phyloP scores from a whole-genome alignment of 306 rosid species.

The Lathyrus tuberosus region DNA sequence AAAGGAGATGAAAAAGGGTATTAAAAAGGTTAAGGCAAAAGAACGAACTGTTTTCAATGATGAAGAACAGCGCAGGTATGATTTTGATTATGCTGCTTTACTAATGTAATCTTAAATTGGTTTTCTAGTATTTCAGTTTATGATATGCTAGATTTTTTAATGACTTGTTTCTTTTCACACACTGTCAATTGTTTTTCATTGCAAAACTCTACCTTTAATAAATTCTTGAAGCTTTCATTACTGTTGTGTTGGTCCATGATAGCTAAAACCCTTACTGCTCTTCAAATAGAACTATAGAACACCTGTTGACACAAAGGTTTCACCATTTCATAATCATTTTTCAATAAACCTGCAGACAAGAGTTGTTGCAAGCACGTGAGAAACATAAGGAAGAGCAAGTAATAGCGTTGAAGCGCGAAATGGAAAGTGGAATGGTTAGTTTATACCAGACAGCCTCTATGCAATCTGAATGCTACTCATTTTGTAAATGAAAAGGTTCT shows the following conservation, averaged over 20 bases:
- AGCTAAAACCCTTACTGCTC: constrained; percentile 23
- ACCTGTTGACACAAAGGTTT: constrained; percentile 17
- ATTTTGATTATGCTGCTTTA: constrained; percentile 31
- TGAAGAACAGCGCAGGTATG: constrained; percentile 89
- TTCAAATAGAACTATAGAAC: constrained; percentile 1
- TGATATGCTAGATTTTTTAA: neutral
- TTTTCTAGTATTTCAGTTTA: neutral
- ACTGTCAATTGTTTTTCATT: constrained; percentile 17
- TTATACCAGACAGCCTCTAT: constrained; percentile 28
- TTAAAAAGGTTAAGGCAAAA: constrained; percentile 53
- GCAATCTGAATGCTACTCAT: constrained; percentile 1
- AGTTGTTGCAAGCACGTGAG: constrained; percentile 73
- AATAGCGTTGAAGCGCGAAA: constrained; percentile 64
- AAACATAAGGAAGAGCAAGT: constrained; percentile 91
- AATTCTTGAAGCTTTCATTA: constrained; percentile 31
- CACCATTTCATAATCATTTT: neutral
- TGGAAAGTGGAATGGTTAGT: constrained; percentile 97
- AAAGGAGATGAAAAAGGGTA: constrained; percentile 66
- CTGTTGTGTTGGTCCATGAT: constrained; percentile 3
- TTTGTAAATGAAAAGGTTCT: constrained; percentile 4
- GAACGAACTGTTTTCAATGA: constrained; percentile 92
- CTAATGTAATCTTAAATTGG: constrained; percentile 16
- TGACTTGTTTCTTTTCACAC: neutral
- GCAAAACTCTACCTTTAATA: neutral
- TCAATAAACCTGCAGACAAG: constrained; percentile 60